Evolutionary conservation across 495 filamentous ascomycete genomes (phyloP).

Genomic region (Peziza echinospora): DNA sequence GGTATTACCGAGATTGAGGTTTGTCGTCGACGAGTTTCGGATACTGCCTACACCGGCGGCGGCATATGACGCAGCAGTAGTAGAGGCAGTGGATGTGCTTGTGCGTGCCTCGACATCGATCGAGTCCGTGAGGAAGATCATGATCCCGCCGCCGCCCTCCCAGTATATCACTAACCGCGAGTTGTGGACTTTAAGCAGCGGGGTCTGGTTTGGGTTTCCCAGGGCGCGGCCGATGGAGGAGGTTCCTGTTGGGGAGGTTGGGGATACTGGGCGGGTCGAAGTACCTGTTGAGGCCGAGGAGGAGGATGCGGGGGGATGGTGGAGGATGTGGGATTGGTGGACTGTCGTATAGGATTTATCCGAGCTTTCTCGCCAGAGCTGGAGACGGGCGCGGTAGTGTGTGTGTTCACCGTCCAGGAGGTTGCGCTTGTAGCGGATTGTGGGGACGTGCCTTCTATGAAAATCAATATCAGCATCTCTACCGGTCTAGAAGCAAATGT

Average conservation of each 20-base stretch:
- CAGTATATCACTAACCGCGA: conserved; percentile 14
- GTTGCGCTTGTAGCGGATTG: conserved; percentile 8
- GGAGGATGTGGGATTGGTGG: background rate
- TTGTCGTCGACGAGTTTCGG: background rate
- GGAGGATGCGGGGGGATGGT: background rate
- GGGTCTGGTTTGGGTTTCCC: background rate
- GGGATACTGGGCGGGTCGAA: too few species aligned
- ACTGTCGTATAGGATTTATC: background rate
- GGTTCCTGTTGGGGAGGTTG: background rate
- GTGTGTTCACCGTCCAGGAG: conserved; percentile 7
- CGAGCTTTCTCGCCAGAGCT: conserved; percentile 10
- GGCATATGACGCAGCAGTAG: too few species aligned
- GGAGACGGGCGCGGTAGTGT: conserved; percentile 12
- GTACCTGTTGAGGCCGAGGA: too few species aligned
- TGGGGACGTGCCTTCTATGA: conserved; percentile 1
- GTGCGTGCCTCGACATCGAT: conserved; percentile 10
- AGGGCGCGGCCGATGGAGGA: background rate
- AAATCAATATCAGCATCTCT: background rate
- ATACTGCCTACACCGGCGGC: too few species aligned
- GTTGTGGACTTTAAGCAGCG: conserved; percentile 7
- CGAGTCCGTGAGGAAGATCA: conserved; percentile 8
- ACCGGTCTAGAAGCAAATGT: background rate
- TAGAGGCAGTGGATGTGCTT: background rate
- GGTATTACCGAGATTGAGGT: background rate
- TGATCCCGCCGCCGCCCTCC: conserved; percentile 1